Evolutionary conservation across 2,329 filamentous ascomycete genomes (phyloP).

Genomic region (Pseudocercospora crystallina): DNA sequence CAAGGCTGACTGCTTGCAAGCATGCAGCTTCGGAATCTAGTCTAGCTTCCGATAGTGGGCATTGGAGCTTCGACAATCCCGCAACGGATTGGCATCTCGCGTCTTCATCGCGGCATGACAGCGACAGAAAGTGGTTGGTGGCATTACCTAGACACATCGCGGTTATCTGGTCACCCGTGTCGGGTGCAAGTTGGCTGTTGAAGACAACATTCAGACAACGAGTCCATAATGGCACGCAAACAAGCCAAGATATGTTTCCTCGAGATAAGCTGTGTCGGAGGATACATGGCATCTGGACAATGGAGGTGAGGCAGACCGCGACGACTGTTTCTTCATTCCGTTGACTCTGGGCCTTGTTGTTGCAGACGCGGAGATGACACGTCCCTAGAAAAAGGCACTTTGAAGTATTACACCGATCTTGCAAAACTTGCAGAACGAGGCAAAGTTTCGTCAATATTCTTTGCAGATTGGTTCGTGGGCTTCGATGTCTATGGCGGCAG

Average conservation of each 20-base stretch:
- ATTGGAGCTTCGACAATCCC: background rate
- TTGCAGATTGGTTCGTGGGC: slow-evolving; percentile 65
- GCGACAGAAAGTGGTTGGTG: background rate
- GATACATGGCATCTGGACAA: slow-evolving; percentile 6
- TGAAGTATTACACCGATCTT: slow-evolving; percentile 65
- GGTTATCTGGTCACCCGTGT: too few species aligned
- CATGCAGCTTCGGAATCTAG: too few species aligned
- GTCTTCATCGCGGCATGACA: background rate
- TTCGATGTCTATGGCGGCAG: slow-evolving; percentile 60
- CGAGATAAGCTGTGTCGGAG: slow-evolving; percentile 4
- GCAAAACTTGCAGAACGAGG: slow-evolving; percentile 62
- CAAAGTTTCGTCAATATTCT: slow-evolving; percentile 63
- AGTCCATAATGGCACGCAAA: slow-evolving; percentile 1
- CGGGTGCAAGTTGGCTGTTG: background rate
- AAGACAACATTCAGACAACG: background rate
- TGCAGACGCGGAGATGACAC: slow-evolving; percentile 3
- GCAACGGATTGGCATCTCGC: background rate
- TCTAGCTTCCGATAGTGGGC: too few species aligned
- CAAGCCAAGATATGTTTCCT: slow-evolving; percentile 7
- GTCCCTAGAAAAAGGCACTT: slow-evolving; percentile 49
- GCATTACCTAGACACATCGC: background rate
- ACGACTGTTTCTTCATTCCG: background rate
- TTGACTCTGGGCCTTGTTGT: background rate
- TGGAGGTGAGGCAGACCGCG: background rate
- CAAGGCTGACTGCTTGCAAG: slow-evolving; percentile 2